Conservation (phyloP, 352 stramenopile genomes). For the Phytophthora palmivora region DNA sequence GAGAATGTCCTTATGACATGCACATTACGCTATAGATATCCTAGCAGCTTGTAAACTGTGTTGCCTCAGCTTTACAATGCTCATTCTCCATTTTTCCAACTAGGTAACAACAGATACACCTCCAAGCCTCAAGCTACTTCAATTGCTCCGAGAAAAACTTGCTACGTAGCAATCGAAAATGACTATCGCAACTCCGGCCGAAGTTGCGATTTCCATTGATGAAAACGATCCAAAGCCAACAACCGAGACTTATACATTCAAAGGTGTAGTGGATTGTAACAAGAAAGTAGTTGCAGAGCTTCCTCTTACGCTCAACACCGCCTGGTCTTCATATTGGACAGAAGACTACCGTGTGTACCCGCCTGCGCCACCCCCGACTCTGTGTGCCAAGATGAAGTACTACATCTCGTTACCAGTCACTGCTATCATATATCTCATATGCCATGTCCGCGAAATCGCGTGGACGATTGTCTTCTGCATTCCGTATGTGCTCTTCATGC, state of each 20-base stretch:
- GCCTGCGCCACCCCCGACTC: neutral
- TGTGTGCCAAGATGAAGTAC: neutral
- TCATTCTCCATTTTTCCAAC: slow-evolving; percentile 5
- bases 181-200: slow-evolving; percentile 8
- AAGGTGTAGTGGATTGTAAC: neutral
- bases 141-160: neutral
- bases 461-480: neutral
- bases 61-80: neutral
- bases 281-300: neutral
- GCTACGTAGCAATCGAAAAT: neutral
- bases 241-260: neutral
- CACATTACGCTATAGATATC: neutral
- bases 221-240: neutral
- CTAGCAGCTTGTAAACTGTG: neutral
- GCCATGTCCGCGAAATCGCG: neutral
- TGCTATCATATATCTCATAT: neutral
- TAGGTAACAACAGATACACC: neutral
- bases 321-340: slow-evolving; percentile 6
- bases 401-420: neutral
- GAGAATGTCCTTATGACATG: neutral
- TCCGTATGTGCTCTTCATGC: neutral
- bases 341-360: slow-evolving; percentile 4
- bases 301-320: slow-evolving; percentile 3
- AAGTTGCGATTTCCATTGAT: neutral
- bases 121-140: slow-evolving; percentile 1